Evolutionary conservation across 495 filamentous ascomycete species (phyloP), one percentile per base, ranked within the genome.

Genomic region (Pseudomonodictys pantanalensis): DNA sequence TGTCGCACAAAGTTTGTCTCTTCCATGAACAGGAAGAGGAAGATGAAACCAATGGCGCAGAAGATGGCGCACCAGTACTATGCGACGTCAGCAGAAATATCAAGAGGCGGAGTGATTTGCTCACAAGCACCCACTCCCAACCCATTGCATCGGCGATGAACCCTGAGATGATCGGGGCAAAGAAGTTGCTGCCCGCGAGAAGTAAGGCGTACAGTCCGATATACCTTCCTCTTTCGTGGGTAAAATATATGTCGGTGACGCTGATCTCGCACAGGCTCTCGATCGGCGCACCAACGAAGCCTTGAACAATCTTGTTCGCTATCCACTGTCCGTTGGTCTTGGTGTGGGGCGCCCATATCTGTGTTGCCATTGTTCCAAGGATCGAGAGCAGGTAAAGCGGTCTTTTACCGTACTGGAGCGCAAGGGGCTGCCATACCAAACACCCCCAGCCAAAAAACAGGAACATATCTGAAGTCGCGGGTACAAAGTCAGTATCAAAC

Each of bases 21-120:
- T 70, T 87, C 85, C 79, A 85, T 82, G 70, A 85, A 83, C 71
- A 86, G 83, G 72, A 85, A 85, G 0, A 86, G 74, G 58, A 86
- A 83, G 4, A 83, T 66, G 46, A 81, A 78, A 0, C 73, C 77
- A 22, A 76, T 73, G 0, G 66, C 85, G 50, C 75, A 71, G 63
- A 87, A 85, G 26, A 87, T 84, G 7, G 82, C 82, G 29, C 80
- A 81, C 78, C 81, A 84, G 69, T 84, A 86, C 52, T 69, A 41
- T 4, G 56, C 76, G 22, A 0, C 0, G 7, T 10, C n/a, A 48
- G 62, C 20, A 64, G 32, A 56, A 29, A 10, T 8, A 6, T 2
- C 1, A 23, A 7, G 2, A 15, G n/a, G 26, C 17, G 8, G 11
- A 3, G 28, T 4, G 15, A 9, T 17, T 43, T 7, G 30, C 8